Evolutionary conservation across 2,329 filamentous ascomycete species (phyloP).

Genomic region (Cadophora malorum): DNA sequence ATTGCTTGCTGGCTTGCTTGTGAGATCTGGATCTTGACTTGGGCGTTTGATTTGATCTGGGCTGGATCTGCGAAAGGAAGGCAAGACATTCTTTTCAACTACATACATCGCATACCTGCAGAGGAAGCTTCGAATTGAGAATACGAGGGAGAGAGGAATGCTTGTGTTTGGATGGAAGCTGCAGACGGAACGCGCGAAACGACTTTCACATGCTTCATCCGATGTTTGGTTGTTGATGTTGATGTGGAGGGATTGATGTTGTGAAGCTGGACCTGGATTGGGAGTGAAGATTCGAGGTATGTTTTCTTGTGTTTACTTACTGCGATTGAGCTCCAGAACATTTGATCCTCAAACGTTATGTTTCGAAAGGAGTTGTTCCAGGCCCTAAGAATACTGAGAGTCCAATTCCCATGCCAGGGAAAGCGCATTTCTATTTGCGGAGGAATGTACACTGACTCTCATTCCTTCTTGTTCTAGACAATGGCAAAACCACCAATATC

Average conservation of each 20-base stretch:
- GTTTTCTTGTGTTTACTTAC: background rate
- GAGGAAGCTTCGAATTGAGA: background rate
- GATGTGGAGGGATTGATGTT: slow-evolving; percentile 14
- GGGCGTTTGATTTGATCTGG: background rate
- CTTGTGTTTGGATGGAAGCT: background rate
- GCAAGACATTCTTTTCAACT: slow-evolving; percentile 7
- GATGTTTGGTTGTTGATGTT: background rate
- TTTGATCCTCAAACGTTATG: background rate
- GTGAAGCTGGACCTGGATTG: slow-evolving; percentile 2
- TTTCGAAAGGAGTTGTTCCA: background rate
- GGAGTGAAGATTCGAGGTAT: slow-evolving; percentile 3
- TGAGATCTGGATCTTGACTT: slow-evolving; percentile 1
- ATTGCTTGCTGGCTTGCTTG: background rate
- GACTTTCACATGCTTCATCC: slow-evolving; percentile 6
- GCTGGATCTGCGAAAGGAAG: background rate
- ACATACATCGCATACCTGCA: background rate
- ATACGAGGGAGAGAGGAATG: background rate
- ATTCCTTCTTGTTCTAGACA: background rate
- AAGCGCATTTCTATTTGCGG: background rate
- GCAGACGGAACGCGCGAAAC: background rate
- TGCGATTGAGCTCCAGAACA: background rate
- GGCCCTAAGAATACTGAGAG: background rate
- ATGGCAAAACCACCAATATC: slow-evolving; percentile 16
- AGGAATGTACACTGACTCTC: slow-evolving; percentile 19
- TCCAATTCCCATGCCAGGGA: background rate